Evolutionary conservation across 1,284 basidiomycete genomes (phyloP).

Genomic region (Tremellales sp.): DNA sequence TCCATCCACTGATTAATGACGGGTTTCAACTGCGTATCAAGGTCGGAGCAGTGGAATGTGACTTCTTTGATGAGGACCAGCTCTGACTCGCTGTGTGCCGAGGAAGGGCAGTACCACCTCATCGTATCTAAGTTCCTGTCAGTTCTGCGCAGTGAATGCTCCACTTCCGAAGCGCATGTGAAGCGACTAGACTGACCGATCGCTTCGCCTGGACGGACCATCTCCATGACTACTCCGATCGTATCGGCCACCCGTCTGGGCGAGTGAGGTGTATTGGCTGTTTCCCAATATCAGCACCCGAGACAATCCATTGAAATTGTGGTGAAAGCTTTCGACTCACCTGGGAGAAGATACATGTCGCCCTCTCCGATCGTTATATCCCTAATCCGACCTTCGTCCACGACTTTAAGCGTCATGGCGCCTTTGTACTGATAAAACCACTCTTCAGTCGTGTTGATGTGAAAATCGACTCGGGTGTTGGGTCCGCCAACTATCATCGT

Average conservation of each 20-base stretch:
- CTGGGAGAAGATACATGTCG: slow-evolving; percentile 91
- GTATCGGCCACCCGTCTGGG: slow-evolving; percentile 87
- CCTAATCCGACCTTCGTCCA: slow-evolving; percentile 79
- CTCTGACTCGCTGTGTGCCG: slow-evolving; percentile 56
- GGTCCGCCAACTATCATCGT: slow-evolving; percentile 92
- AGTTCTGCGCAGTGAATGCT: too few relatives aligned
- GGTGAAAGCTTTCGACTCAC: slow-evolving; percentile 51
- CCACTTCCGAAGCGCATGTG: too few relatives aligned
- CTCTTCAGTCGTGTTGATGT: slow-evolving; percentile 92
- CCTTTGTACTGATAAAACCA: slow-evolving; percentile 97
- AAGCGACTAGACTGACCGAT: slow-evolving; percentile 50
- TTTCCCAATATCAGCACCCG: neutral
- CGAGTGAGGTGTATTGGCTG: slow-evolving; percentile 92
- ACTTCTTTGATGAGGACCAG: slow-evolving; percentile 85
- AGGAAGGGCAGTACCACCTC: slow-evolving; percentile 84
- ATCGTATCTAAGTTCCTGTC: slow-evolving; percentile 76
- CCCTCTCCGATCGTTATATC: slow-evolving; percentile 90
- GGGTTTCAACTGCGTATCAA: slow-evolving; percentile 91
- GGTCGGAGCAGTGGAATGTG: slow-evolving; percentile 80
- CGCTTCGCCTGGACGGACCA: slow-evolving; percentile 64
- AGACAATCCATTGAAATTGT: neutral
- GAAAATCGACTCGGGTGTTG: slow-evolving; percentile 86
- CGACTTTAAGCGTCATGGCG: slow-evolving; percentile 78
- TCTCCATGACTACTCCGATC: slow-evolving; percentile 89
- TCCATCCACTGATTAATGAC: slow-evolving; percentile 74